Conservation (phyloP, 257 asterid genomes). For the Primulina eburnea region DNA sequence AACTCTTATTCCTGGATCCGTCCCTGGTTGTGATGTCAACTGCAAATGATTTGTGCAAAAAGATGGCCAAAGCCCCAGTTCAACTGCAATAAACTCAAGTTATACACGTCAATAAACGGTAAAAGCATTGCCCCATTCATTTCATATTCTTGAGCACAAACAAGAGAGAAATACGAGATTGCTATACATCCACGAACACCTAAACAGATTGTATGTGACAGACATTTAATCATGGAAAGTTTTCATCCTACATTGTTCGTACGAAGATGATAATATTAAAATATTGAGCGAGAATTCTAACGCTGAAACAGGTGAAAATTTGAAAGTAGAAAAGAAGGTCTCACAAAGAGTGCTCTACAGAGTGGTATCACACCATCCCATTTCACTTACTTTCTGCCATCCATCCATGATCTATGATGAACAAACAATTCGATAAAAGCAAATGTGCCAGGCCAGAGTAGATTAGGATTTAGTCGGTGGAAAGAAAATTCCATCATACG, state of each 20-base stretch:
- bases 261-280: not conserved
- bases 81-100: conserved; percentile 60
- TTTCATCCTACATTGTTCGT: not conserved
- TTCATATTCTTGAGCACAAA: conserved; percentile 6
- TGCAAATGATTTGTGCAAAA: conserved; percentile 57
- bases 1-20: too few relatives aligned
- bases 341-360: not conserved
- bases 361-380: conserved; percentile 63
- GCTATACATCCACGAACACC: not conserved
- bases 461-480: conserved; percentile 88
- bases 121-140: not conserved
- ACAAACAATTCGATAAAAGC: conserved; percentile 85
- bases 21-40: conserved; percentile 81
- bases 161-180: not conserved
- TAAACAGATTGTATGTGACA: not conserved
- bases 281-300: conserved; percentile 2
- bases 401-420: conserved; percentile 53
- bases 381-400: conserved; percentile 66
- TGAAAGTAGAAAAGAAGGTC: not conserved
- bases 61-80: conserved; percentile 95
- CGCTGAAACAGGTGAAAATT: not conserved
- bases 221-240: not conserved
- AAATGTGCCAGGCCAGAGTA: conserved; percentile 97
- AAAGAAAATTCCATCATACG: conserved; percentile 74
- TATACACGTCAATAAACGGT: conserved; percentile 18